Evolutionary conservation across 2,329 filamentous ascomycete genomes (phyloP).

Genomic region (Cytospora mali): DNA sequence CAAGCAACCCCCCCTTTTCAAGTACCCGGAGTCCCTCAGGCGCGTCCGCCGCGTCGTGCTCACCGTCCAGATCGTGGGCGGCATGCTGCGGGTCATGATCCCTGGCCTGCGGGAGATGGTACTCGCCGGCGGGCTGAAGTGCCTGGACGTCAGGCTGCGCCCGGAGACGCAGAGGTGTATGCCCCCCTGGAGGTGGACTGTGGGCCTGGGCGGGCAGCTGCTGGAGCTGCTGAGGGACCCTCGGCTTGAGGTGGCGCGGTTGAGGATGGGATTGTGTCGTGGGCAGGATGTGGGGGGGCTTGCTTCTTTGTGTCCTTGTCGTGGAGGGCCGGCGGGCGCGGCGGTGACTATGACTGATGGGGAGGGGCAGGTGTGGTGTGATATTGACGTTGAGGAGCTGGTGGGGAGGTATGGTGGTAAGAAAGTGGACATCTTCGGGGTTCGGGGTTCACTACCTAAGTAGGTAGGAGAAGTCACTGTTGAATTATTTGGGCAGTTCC

Average conservation of each 20-base stretch:
- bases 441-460: not conserved
- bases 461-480: constrained; percentile 12
- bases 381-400: constrained; percentile 35
- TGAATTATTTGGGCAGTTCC: too few species aligned
- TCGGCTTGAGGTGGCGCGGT: constrained; percentile 44
- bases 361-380: constrained; percentile 25
- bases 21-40: constrained; percentile 26
- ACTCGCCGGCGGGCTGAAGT: constrained; percentile 32
- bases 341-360: not conserved
- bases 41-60: constrained; percentile 31
- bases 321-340: not conserved
- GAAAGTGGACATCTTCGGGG: constrained; percentile 10
- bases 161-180: constrained; percentile 7
- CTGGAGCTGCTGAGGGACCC: constrained; percentile 49
- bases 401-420: constrained; percentile 22
- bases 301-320: not conserved
- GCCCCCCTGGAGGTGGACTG: too few species aligned
- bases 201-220: constrained; percentile 35
- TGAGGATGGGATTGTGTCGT: constrained; percentile 39
- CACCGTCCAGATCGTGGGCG: constrained; percentile 31
- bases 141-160: constrained; percentile 30
- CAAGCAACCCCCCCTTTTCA: too few species aligned
- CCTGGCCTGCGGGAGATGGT: constrained; percentile 35
- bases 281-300: not conserved
- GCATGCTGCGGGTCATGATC: constrained; percentile 28